Percentiles rank a stretch among this genome's conserved stretches.
These are phyloP conservation scores for Amphicarpaea edgeworthii DNA, from an alignment of 306 rosid genomes.

Conservation along the genomic window DNA sequence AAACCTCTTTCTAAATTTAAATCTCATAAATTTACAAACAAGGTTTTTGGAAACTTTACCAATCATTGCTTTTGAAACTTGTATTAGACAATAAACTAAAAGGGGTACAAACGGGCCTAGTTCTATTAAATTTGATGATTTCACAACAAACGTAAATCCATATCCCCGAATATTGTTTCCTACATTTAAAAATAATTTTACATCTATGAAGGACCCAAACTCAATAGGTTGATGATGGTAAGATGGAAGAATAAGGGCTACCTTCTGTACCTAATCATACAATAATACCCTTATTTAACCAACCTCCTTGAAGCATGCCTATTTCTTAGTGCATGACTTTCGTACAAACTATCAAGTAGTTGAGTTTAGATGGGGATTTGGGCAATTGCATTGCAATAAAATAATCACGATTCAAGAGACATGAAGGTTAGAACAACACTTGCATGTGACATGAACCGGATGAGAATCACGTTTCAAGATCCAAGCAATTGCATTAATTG, in stretches of 20 bases:
- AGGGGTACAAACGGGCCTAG: too few species aligned
- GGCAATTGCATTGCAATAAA: not conserved
- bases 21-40: too few species aligned
- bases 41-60: too few species aligned
- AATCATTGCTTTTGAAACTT: too few species aligned
- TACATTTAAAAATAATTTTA: too few species aligned
- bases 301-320: not conserved
- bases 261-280: not conserved
- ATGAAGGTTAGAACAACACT: conserved; percentile 44
- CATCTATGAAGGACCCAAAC: too few species aligned
- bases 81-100: too few species aligned
- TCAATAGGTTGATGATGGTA: too few species aligned
- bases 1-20: too few species aligned
- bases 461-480: conserved; percentile 56
- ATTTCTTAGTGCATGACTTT: conserved; percentile 7
- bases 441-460: conserved; percentile 47
- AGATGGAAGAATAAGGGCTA: not conserved
- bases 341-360: not conserved
- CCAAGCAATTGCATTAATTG: conserved; percentile 80
- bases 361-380: not conserved
- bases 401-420: conserved; percentile 19
- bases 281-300: not conserved
- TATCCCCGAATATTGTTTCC: too few species aligned
- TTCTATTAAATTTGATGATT: too few species aligned
- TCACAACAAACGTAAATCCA: too few species aligned